These are phyloP conservation scores for Aureobasidium sp. DNA, from an alignment of 2,329 filamentous ascomycete species.

Conservation along the genomic window DNA sequence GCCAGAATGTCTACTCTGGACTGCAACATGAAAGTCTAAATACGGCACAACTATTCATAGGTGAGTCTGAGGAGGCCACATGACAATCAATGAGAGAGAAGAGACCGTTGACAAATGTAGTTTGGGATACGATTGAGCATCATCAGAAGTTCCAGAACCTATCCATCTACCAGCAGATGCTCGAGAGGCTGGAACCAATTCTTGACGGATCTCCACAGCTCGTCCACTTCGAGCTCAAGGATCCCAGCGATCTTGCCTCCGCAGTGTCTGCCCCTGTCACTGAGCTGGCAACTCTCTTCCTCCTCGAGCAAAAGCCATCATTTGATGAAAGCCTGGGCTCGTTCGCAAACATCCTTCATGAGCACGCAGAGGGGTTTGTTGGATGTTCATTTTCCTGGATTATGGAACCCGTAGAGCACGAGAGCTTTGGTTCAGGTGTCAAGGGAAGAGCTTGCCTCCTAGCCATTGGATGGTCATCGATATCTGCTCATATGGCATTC, in stretches of 20 bases:
- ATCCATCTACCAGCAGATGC: conserved; percentile 34
- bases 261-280: conserved; percentile 40
- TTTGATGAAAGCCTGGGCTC: conserved; percentile 30
- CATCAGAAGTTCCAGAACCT: conserved; percentile 37
- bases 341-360: conserved; percentile 32
- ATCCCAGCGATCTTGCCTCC: conserved; percentile 17
- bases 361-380: conserved; percentile 27
- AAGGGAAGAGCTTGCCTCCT: conserved; percentile 37
- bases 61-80: conserved; percentile 26
- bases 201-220: conserved; percentile 25
- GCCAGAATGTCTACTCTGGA: conserved; percentile 32
- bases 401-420: conserved; percentile 25
- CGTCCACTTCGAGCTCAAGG: conserved; percentile 31
- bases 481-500: conserved; percentile 43
- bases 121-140: conserved; percentile 36
- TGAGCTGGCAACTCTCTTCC: conserved; percentile 42
- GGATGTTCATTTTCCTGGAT: conserved; percentile 31
- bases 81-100: neutral
- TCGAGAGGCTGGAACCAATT: conserved; percentile 26
- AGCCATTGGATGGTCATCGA: conserved; percentile 47
- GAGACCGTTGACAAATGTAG: conserved; percentile 23
- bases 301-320: conserved; percentile 31
- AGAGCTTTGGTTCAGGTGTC: conserved; percentile 23
- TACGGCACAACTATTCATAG: conserved; percentile 33
- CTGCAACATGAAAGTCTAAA: conserved; percentile 34